phyloP scores from a whole-genome alignment of 805 yeast species.

The Starmerella kuoi region DNA sequence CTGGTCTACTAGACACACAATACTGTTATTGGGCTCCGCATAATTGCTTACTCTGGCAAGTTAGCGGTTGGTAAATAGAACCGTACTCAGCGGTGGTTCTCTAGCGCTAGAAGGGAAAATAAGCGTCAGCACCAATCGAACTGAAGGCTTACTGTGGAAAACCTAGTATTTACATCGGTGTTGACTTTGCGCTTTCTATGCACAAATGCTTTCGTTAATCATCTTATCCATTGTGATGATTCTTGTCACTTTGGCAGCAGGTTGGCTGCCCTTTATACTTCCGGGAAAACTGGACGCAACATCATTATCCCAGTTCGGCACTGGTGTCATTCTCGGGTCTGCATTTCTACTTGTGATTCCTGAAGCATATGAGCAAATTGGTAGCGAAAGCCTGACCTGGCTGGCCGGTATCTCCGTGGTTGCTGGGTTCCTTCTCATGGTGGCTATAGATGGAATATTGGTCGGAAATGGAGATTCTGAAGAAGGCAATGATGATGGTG shows the following conservation, averaged over 20 bases:
- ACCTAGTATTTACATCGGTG: too few species aligned
- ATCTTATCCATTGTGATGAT: conserved; percentile 21
- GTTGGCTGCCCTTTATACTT: conserved; percentile 19
- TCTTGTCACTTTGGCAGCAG: conserved; percentile 21
- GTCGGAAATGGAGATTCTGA: conserved; percentile 12
- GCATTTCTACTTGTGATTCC: conserved; percentile 50
- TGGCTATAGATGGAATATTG: conserved; percentile 35
- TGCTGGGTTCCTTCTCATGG: conserved; percentile 45
- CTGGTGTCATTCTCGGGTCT: conserved; percentile 51
- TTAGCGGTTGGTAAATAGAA: too few species aligned
- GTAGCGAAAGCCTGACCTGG: conserved; percentile 20
- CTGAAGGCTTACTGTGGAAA: too few species aligned
- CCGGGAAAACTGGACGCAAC: conserved; percentile 6
- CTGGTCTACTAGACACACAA: too few species aligned
- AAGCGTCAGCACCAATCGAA: too few species aligned
- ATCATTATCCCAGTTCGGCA: conserved; percentile 39
- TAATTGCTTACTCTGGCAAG: too few species aligned
- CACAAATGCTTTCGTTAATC: conserved; percentile 17
- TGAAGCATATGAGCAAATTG: conserved; percentile 43
- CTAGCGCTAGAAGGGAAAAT: too few species aligned
- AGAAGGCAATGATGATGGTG: not conserved
- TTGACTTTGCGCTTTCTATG: too few species aligned
- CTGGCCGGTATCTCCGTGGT: conserved; percentile 30
- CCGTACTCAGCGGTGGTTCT: too few species aligned
- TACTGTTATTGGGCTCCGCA: too few species aligned